These are phyloP conservation scores for Ganoderma lucidum DNA, from an alignment of 1,284 basidiomycete species.

Conservation along the genomic window DNA sequence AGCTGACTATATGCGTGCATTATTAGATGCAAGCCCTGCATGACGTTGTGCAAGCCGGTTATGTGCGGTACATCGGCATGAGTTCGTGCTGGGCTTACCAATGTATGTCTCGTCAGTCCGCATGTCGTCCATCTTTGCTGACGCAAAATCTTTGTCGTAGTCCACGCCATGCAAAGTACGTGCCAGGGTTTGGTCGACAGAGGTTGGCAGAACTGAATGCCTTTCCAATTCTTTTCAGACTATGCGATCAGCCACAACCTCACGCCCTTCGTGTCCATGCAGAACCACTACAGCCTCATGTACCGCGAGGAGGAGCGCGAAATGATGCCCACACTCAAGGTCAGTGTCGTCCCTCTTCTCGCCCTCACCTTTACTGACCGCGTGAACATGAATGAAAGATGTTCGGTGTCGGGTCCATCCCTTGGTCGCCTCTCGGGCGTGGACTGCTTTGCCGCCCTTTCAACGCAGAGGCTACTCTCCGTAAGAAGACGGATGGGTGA, in stretches of 20 bases:
- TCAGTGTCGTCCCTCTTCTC: not conserved
- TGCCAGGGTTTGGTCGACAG: not conserved
- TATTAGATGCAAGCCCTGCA: conserved; percentile 45
- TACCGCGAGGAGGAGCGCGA: conserved; percentile 60
- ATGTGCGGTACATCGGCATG: conserved; percentile 51
- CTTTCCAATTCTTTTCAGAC: conserved; percentile 25
- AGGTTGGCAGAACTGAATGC: not conserved
- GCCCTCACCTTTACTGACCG: not conserved
- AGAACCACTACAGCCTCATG: conserved; percentile 51
- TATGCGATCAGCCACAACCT: conserved; percentile 47
- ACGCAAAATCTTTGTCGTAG: conserved; percentile 9
- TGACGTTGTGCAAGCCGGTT: conserved; percentile 46
- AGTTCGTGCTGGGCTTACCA: conserved; percentile 46
- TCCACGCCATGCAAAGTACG: conserved; percentile 41
- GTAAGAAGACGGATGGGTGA: conserved; percentile 18
- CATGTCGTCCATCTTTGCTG: not conserved
- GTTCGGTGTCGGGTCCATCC: conserved; percentile 50
- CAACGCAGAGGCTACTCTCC: conserved; percentile 18
- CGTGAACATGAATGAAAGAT: conserved; percentile 5
- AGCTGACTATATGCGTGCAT: not conserved
- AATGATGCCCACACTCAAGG: conserved; percentile 49
- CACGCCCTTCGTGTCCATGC: conserved; percentile 62
- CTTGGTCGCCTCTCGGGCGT: conserved; percentile 52
- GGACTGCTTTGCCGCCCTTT: conserved; percentile 48
- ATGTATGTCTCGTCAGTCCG: conserved; percentile 39